phyloP scores from a whole-genome alignment of 208 protist species.

The Angomonas desouzai region DNA sequence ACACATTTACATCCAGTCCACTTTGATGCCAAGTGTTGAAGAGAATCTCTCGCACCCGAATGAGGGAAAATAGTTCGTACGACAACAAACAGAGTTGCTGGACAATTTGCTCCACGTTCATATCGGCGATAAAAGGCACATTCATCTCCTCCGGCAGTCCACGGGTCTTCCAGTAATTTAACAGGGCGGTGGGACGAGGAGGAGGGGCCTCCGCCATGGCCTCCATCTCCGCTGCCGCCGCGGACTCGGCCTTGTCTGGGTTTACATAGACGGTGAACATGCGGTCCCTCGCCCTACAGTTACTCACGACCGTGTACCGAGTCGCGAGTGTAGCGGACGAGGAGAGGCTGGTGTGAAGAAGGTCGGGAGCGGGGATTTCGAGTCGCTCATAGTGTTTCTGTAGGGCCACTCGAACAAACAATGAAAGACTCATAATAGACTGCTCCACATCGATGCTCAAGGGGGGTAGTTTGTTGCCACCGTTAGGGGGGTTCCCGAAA shows the following conservation, averaged over 20 bases:
- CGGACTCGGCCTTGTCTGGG: not conserved
- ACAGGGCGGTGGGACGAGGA: not conserved
- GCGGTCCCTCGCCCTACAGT: not conserved
- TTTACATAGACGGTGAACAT: not conserved
- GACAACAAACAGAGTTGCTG: slow-evolving; percentile 59
- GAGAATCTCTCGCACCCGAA: slow-evolving; percentile 59
- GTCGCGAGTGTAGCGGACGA: not conserved
- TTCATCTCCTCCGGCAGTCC: not conserved
- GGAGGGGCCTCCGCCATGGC: not conserved
- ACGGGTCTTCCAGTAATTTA: slow-evolving; percentile 1
- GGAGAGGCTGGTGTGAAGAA: not conserved
- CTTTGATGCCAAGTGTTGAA: slow-evolving; percentile 56
- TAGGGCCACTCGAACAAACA: not conserved
- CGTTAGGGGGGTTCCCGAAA: not conserved
- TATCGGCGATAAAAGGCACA: slow-evolving; percentile 2
- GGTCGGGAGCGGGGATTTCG: not conserved
- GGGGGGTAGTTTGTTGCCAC: not conserved
- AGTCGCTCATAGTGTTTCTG: not conserved
- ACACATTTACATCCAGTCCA: slow-evolving; percentile 26
- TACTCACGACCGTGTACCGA: not conserved
- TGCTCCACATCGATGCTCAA: slow-evolving; percentile 5
- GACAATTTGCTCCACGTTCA: slow-evolving; percentile 29
- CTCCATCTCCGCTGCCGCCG: not conserved
- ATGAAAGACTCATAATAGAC: not conserved
- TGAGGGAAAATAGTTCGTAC: slow-evolving; percentile 50